These are phyloP conservation scores for Trypethelium eluteriae DNA, from an alignment of 495 filamentous ascomycete genomes.

Conservation along the genomic window DNA sequence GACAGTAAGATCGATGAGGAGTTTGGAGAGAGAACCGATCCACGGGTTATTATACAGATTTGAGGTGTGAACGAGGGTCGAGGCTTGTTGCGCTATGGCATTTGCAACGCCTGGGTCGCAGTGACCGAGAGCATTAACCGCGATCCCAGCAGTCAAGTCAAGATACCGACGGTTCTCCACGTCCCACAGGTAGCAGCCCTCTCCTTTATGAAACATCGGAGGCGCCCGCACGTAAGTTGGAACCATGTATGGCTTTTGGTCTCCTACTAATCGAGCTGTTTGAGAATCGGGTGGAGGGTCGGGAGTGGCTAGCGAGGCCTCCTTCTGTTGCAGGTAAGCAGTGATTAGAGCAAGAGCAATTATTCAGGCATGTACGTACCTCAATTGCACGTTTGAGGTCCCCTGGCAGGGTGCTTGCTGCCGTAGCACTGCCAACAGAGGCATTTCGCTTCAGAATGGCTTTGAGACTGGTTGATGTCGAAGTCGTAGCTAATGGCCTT, in stretches of 20 bases:
- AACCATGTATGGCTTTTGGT: constrained; percentile 80
- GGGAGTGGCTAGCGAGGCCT: constrained; percentile 58
- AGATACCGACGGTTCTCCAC: constrained; percentile 81
- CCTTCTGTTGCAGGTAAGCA: constrained; percentile 41
- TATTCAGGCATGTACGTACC: constrained; percentile 18
- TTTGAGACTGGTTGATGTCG: constrained; percentile 12
- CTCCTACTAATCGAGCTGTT: constrained; percentile 62
- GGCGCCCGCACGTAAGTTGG: constrained; percentile 88
- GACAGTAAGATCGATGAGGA: constrained; percentile 71
- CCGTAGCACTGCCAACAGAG: constrained; percentile 25
- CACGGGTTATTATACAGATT: constrained; percentile 96
- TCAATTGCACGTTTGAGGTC: constrained; percentile 33
- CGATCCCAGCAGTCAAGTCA: constrained; percentile 92
- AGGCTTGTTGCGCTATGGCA: constrained; percentile 68
- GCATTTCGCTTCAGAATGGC: constrained; percentile 22
- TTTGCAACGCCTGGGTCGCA: constrained; percentile 63
- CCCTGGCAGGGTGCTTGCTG: constrained; percentile 33
- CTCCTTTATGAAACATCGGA: constrained; percentile 78
- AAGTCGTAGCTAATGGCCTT: constrained; percentile 14
- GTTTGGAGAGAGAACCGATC: constrained; percentile 76
- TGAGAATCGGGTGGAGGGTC: constrained; percentile 73
- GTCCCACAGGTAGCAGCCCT: constrained; percentile 84
- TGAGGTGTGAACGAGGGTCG: constrained; percentile 77
- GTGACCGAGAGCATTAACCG: constrained; percentile 88
- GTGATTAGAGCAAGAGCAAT: neutral